Percentiles rank a stretch among this genome's conserved stretches.
phyloP scores from a whole-genome alignment of 2,329 filamentous ascomycete species.

The Cyphellophora europaea region DNA sequence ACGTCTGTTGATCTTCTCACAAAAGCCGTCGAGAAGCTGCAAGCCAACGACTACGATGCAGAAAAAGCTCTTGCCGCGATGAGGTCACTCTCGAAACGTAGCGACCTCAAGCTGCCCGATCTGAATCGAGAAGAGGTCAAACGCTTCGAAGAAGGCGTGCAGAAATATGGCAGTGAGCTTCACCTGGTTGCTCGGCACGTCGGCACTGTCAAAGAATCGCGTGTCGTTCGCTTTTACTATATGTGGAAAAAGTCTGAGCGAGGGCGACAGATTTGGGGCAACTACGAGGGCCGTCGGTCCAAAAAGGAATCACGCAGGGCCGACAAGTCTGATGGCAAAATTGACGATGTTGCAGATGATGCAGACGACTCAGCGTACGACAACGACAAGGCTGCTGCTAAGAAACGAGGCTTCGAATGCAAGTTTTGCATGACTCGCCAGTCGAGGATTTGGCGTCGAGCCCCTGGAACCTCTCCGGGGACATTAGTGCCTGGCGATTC shows the following conservation, averaged over 20 bases:
- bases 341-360: slow-evolving; percentile 87
- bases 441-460: slow-evolving; percentile 85
- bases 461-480: slow-evolving; percentile 66
- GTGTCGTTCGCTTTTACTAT: slow-evolving; percentile 90
- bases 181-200: slow-evolving; percentile 75
- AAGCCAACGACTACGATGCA: slow-evolving; percentile 60
- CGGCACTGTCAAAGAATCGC: slow-evolving; percentile 62
- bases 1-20: slow-evolving; percentile 82
- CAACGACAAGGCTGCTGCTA: slow-evolving; percentile 66
- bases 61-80: slow-evolving; percentile 63
- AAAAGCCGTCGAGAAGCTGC: slow-evolving; percentile 67
- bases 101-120: slow-evolving; percentile 75
- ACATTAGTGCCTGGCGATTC: slow-evolving; percentile 59
- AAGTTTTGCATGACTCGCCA: slow-evolving; percentile 78
- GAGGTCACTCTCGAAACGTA: slow-evolving; percentile 55
- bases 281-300: slow-evolving; percentile 75
- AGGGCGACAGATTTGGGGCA: slow-evolving; percentile 83
- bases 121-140: slow-evolving; percentile 70
- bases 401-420: slow-evolving; percentile 80
- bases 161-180: slow-evolving; percentile 85
- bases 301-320: slow-evolving; percentile 67
- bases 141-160: slow-evolving; percentile 83
- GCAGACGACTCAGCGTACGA: slow-evolving; percentile 95
- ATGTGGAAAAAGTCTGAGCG: slow-evolving; percentile 92
- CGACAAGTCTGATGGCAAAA: slow-evolving; percentile 62